phyloP scores from a whole-genome alignment of 495 filamentous ascomycete genomes.

The Penicillium paxilli region DNA sequence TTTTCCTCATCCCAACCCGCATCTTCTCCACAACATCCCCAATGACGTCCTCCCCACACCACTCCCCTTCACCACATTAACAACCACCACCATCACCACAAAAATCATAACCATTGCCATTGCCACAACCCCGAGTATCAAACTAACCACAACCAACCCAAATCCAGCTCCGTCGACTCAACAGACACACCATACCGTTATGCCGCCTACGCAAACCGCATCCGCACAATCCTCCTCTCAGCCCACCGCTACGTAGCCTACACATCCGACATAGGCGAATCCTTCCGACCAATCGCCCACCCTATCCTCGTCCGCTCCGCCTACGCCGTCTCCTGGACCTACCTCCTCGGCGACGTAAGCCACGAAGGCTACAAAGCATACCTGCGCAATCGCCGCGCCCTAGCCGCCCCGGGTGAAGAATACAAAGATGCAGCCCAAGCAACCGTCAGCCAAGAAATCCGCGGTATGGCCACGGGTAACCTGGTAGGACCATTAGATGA shows the following conservation, averaged over 20 bases:
- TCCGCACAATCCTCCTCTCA: conserved; percentile 85
- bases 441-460: conserved; percentile 27
- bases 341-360: conserved; percentile 84
- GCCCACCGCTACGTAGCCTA: conserved; percentile 97
- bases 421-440: conserved; percentile 46
- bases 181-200: conserved; percentile 87
- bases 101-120: not conserved
- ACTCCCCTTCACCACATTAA: not conserved
- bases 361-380: conserved; percentile 98
- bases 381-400: conserved; percentile 67
- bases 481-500: conserved; percentile 20
- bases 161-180: conserved; percentile 67
- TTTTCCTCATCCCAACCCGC: not conserved
- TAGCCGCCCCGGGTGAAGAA: conserved; percentile 38
- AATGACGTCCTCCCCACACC: not conserved
- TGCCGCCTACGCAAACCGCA: conserved; percentile 83
- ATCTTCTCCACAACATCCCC: no score
- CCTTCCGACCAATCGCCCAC: conserved; percentile 90
- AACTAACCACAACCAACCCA: not conserved
- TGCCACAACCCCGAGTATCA: not conserved
- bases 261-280: conserved; percentile 95
- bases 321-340: conserved; percentile 91
- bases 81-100: not conserved
- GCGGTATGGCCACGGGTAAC: conserved; percentile 44
- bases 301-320: conserved; percentile 76